Percentiles rank a stretch among this genome's conserved stretches.
Evolutionary conservation across 2,329 filamentous ascomycete genomes (phyloP).

Genomic region (Fusarium palustre): DNA sequence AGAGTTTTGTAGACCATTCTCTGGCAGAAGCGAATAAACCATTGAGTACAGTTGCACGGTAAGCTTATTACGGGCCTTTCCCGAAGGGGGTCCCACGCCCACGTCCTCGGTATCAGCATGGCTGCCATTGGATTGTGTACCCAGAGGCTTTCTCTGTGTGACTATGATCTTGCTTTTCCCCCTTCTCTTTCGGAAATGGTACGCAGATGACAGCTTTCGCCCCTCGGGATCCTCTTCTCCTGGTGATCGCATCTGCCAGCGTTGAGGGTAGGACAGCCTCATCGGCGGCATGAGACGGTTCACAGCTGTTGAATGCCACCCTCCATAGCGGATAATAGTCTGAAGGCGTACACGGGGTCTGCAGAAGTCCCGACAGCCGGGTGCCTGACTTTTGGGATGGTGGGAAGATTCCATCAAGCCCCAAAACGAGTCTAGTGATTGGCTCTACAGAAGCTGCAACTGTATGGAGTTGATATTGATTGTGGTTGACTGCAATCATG

Average conservation of each 20-base stretch:
- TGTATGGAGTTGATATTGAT: conserved; percentile 22
- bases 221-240: conserved; percentile 24
- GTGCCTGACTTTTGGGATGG: conserved; percentile 35
- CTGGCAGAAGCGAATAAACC: conserved; percentile 4
- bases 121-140: conserved; percentile 32
- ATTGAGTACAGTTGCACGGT: conserved; percentile 22
- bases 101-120: conserved; percentile 48
- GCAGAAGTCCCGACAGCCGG: conserved; percentile 33
- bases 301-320: conserved; percentile 21
- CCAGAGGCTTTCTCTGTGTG: conserved; percentile 22
- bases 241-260: conserved; percentile 20
- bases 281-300: conserved; percentile 27
- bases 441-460: conserved; percentile 39
- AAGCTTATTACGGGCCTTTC: conserved; percentile 31
- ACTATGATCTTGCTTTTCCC: conserved; percentile 22
- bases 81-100: conserved; percentile 44
- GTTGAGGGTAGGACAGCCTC: conserved; percentile 29
- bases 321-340: conserved; percentile 11
- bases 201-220: conserved; percentile 13
- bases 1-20: background rate
- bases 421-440: conserved; percentile 26
- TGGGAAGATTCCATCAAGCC: conserved; percentile 33
- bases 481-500: conserved; percentile 39
- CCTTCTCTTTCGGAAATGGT: conserved; percentile 15
- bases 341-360: conserved; percentile 28